These are phyloP conservation scores for Aristolochia fimbriata DNA, from an alignment of 164 flowering plant species.

Conservation along the genomic window DNA sequence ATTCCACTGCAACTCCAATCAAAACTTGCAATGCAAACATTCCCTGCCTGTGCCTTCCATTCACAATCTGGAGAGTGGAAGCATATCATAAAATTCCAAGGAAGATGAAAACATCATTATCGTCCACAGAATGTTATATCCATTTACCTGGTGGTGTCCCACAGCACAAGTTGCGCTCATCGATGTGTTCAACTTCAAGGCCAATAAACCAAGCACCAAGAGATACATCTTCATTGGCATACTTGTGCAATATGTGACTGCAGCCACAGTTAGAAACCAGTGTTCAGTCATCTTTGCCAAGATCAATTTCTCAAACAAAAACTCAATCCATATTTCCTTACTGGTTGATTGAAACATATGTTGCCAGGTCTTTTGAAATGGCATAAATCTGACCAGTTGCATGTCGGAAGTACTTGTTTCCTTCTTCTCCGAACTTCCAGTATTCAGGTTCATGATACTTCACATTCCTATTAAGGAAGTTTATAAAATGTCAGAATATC, in stretches of 20 bases:
- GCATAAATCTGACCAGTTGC: slow-evolving; percentile 92
- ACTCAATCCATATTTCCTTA: slow-evolving; percentile 20
- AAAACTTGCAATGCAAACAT: slow-evolving; percentile 70
- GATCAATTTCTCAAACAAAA: neutral
- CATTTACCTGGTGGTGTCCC: slow-evolving; percentile 80
- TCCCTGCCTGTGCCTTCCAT: slow-evolving; percentile 87
- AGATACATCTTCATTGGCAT: slow-evolving; percentile 88
- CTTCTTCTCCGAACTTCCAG: slow-evolving; percentile 94
- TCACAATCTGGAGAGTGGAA: slow-evolving; percentile 52
- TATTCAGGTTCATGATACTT: slow-evolving; percentile 85
- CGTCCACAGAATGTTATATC: neutral
- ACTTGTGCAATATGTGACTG: slow-evolving; percentile 78
- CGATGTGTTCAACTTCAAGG: slow-evolving; percentile 78
- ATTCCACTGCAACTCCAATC: slow-evolving; percentile 96
- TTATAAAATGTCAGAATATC: slow-evolving; percentile 5
- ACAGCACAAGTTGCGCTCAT: slow-evolving; percentile 84
- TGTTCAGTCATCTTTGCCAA: neutral
- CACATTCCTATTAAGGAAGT: slow-evolving; percentile 37
- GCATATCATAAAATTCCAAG: neutral
- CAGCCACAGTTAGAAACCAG: slow-evolving; percentile 4
- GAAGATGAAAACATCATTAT: too few species aligned
- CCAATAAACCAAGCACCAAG: slow-evolving; percentile 95
- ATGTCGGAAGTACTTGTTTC: slow-evolving; percentile 85
- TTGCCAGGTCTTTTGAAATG: slow-evolving; percentile 78
- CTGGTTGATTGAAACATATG: slow-evolving; percentile 80